These are phyloP conservation scores for Trichoderma sp. DNA, from an alignment of 2,329 filamentous ascomycete species.

Conservation along the genomic window DNA sequence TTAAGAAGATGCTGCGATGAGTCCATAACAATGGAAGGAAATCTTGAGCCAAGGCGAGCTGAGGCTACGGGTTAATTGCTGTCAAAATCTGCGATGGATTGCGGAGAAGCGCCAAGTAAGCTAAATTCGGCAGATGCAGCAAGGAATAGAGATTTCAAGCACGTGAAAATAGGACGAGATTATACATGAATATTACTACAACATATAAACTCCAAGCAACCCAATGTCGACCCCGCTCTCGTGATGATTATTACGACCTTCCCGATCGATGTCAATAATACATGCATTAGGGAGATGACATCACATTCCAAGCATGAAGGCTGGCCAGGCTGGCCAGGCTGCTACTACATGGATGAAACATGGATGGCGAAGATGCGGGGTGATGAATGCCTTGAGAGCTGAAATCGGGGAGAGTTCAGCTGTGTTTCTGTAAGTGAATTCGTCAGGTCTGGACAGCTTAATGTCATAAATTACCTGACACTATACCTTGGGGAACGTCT, in stretches of 20 bases:
- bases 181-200: background rate
- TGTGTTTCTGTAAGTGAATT: background rate
- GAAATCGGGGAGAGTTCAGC: background rate
- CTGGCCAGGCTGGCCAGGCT: no score
- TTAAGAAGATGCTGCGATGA: no score
- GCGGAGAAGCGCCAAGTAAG: background rate
- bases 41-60: background rate
- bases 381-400: background rate
- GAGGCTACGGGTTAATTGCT: background rate
- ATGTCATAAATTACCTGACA: background rate
- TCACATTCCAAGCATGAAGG: background rate
- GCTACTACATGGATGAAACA: background rate
- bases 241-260: background rate
- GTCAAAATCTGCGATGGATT: background rate
- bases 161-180: background rate
- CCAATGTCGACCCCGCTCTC: background rate
- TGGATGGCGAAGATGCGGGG: background rate
- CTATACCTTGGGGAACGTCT: background rate
- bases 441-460: fast-evolving
- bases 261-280: background rate
- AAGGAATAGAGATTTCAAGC: background rate
- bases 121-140: background rate
- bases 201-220: background rate
- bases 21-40: no score
- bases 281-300: background rate